Base-by-base conservation (phyloP, 257 asterid genomes). In the Solanum bulbocastanum region DNA sequence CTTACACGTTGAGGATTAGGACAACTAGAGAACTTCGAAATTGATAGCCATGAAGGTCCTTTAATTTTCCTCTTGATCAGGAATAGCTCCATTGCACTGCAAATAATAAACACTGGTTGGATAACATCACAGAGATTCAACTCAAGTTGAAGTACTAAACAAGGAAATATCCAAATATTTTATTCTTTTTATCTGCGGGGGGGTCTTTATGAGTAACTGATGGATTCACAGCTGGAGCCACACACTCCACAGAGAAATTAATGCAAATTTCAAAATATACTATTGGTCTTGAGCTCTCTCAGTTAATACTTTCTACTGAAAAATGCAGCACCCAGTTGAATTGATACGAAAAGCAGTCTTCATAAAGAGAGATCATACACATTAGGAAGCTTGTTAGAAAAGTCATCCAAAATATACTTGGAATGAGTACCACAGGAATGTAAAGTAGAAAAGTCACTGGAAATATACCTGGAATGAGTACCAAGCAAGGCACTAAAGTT, bases 41-140 rank as follows among this genome's bases (percentile, higher is more conserved):
- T 91, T 87, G 97, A 96, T 86, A 97, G 94, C 99, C 99, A 97
- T 30, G 96, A 97, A 56, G 99, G 99, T 83, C 99, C 99, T 88
- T 94, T 92, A 81, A 97, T 92, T 93, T 95, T 96, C 91, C 98
- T 94, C 91, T 96, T 97, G 65, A 97, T 90, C 44, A 97, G 93
- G 91, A 97, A 93, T 88, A 90, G 95, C 92, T 97, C 99, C 91
- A 97, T 89, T 79, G 97, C 95, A 81, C 99, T 97, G 98, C 92
- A 90, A 88, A 87, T 71, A 90, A 60, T 72, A 49, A 75, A 33
- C n/a, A 23, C 52, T 58, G 46, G 82, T 74, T 33, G 79, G 30
- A 60, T 86, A 65, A 86, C 65, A 44, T 72, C 69, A 32, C 40
- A 27, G 35, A 42, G 42, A 18, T 37, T 16, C 40, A 16, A 46